A percentile compares a stretch with the other conserved stretches of the same genome.
These are phyloP conservation scores for Aspergillus tubingensis DNA, from an alignment of 2,329 filamentous ascomycete species.

Conservation along the genomic window DNA sequence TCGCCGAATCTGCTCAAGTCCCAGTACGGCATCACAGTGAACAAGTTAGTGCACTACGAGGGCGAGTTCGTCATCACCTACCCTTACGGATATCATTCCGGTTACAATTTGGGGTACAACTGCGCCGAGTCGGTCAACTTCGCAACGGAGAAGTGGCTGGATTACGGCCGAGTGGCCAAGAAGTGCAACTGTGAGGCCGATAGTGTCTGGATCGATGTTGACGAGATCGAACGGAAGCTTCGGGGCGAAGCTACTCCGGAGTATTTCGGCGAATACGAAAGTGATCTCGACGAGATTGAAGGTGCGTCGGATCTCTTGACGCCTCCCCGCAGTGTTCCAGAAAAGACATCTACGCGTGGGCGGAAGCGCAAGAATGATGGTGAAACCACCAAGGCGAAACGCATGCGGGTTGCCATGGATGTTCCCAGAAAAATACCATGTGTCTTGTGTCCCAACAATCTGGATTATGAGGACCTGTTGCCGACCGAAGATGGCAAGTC, in stretches of 20 bases:
- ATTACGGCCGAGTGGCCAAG: conserved; percentile 93
- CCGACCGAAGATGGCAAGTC: conserved; percentile 84
- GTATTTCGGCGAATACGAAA: conserved; percentile 56
- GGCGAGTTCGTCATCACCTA: conserved; percentile 99
- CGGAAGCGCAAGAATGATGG: conserved; percentile 69
- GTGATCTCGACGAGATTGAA: conserved; percentile 65
- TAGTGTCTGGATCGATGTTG: conserved; percentile 97
- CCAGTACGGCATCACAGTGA: conserved; percentile 93
- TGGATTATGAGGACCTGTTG: conserved; percentile 77
- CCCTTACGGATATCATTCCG: conserved; percentile 97
- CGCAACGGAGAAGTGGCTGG: conserved; percentile 89
- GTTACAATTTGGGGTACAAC: conserved; percentile 97
- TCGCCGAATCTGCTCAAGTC: conserved; percentile 84
- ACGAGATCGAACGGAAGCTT: conserved; percentile 91
- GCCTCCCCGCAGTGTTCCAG: conserved; percentile 72
- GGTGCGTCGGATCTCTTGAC: conserved; percentile 71
- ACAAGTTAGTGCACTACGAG: conserved; percentile 91
- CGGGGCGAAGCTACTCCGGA: conserved; percentile 72
- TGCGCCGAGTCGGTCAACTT: conserved; percentile 99
- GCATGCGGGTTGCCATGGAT: conserved; percentile 73
- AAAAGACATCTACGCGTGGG: conserved; percentile 62
- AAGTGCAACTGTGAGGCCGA: conserved; percentile 96
- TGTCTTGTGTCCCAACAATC: conserved; percentile 87
- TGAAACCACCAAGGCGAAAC: conserved; percentile 68
- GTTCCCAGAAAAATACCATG: conserved; percentile 75